Evolutionary conservation across 2,329 filamentous ascomycete species (phyloP).

Genomic region (Fusarium xyrophilum): DNA sequence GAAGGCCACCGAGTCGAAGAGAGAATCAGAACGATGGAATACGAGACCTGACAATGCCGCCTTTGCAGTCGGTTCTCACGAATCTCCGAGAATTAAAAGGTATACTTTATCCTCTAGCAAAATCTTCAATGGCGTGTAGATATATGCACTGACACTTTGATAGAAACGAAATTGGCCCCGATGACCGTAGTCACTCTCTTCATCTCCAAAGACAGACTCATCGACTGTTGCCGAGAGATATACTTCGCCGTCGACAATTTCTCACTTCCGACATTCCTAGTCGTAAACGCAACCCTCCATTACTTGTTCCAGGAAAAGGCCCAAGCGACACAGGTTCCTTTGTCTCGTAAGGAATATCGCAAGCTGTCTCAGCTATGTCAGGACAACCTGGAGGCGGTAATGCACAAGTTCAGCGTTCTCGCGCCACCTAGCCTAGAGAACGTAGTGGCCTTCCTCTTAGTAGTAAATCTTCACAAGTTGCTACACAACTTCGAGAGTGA

Average conservation of each 20-base stretch:
- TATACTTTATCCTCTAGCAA: no score
- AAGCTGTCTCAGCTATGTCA: neutral
- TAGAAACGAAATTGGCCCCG: neutral
- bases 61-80: rapidly evolving
- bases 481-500: no score
- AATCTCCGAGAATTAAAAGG: neutral
- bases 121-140: no score
- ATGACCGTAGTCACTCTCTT: neutral
- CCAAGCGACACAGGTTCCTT: neutral
- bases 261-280: neutral
- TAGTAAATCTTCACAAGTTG: no score
- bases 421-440: neutral
- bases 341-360: neutral
- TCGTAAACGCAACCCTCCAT: neutral
- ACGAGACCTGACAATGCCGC: neutral
- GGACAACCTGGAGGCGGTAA: neutral
- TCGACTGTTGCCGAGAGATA: neutral
- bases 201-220: neutral
- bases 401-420: neutral
- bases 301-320: neutral
- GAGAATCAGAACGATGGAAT: neutral
- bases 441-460: neutral
- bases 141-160: neutral
- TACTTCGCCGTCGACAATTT: neutral
- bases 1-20: neutral